These are phyloP conservation scores for Boletus coccyginus DNA, from an alignment of 768 basidiomycete genomes.

Conservation along the genomic window DNA sequence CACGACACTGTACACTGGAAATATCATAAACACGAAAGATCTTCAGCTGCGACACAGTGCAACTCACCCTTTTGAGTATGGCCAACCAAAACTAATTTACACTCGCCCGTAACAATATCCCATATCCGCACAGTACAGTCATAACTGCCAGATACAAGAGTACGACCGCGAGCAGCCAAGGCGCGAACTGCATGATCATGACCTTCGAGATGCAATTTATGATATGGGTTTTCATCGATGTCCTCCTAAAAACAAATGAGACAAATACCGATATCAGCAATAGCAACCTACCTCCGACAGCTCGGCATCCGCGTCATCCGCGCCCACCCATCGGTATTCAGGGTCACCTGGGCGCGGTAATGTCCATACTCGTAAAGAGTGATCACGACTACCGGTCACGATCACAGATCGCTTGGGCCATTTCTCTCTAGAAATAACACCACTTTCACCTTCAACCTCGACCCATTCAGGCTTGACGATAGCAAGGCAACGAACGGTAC, in stretches of 20 bases:
- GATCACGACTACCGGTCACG: constrained; percentile 71
- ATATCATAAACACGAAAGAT: constrained; percentile 6
- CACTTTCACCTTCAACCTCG: constrained; percentile 64
- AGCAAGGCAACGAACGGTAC: constrained; percentile 92
- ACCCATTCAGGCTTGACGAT: constrained; percentile 93
- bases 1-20: constrained; percentile 89
- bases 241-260: constrained; percentile 49
- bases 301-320: constrained; percentile 60
- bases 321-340: constrained; percentile 67
- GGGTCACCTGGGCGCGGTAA: constrained; percentile 67
- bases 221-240: constrained; percentile 81
- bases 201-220: constrained; percentile 78
- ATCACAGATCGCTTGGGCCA: constrained; percentile 71
- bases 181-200: constrained; percentile 92
- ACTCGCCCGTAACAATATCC: constrained; percentile 84
- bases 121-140: constrained; percentile 94
- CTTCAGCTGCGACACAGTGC: constrained; percentile 24
- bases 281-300: constrained; percentile 42
- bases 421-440: constrained; percentile 63
- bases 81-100: constrained; percentile 77
- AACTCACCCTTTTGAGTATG: constrained; percentile 83
- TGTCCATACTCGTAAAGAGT: constrained; percentile 64
- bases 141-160: constrained; percentile 93
- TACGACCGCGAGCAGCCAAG: constrained; percentile 85
- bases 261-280: neutral